Evolutionary conservation across 2,329 filamentous ascomycete genomes (phyloP).

Genomic region (Botrytis medusae): DNA sequence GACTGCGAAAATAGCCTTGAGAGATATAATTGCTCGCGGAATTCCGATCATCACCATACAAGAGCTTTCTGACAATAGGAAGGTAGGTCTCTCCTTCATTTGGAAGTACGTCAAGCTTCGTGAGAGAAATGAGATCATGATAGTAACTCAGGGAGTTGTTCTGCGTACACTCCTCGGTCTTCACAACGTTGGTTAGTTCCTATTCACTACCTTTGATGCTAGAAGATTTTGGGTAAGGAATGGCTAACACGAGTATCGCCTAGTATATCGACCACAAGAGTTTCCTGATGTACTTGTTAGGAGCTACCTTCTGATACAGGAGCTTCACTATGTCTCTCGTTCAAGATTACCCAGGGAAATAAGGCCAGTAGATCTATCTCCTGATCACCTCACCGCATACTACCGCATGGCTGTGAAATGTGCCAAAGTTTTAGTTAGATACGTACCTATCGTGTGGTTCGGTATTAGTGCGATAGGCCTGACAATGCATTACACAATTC

Average conservation of each 20-base stretch:
- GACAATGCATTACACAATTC: background rate
- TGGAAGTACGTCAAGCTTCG: background rate
- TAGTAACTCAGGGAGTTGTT: background rate
- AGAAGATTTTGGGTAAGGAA: background rate
- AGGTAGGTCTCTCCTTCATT: background rate
- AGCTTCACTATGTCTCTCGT: background rate
- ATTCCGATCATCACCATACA: background rate
- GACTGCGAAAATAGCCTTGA: background rate
- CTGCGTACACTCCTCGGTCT: background rate
- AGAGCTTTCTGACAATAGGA: conserved; percentile 1
- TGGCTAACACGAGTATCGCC: background rate
- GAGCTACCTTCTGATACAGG: background rate
- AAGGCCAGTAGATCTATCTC: background rate
- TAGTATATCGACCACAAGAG: background rate
- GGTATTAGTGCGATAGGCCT: background rate
- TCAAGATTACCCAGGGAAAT: background rate
- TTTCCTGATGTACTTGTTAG: background rate
- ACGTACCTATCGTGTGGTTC: background rate
- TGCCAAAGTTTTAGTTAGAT: background rate
- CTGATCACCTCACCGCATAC: background rate
- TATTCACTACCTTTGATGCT: rapidly evolving
- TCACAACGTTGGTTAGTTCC: background rate
- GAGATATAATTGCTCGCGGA: background rate
- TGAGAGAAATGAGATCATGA: conserved; percentile 1
- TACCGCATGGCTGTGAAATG: background rate